Evolutionary conservation across 306 rosid genomes (phyloP).

Genomic region (Rosa persica): DNA sequence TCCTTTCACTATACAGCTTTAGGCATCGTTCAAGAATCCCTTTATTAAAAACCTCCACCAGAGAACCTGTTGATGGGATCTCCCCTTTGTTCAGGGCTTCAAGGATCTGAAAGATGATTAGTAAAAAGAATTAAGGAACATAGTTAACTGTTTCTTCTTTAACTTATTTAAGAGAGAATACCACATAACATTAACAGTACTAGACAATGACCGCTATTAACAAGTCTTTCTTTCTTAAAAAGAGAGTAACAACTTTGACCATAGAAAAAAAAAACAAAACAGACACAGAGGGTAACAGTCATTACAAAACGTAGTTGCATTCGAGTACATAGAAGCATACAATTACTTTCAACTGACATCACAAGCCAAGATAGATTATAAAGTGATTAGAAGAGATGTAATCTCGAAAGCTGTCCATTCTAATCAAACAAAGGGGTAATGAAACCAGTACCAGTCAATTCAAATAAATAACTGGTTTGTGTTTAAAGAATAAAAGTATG

Average conservation of each 20-base stretch:
- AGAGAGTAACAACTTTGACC: neutral
- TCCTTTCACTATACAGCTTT: constrained; percentile 59
- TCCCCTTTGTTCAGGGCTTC: constrained; percentile 98
- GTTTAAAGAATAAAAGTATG: neutral
- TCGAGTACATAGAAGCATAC: neutral
- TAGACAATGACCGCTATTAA: neutral
- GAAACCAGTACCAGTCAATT: neutral
- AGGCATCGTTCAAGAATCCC: constrained; percentile 88
- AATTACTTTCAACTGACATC: neutral
- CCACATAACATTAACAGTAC: neutral
- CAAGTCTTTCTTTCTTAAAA: neutral
- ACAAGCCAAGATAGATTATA: neutral
- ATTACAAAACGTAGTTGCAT: neutral
- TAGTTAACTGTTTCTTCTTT: neutral
- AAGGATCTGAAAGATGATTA: constrained; percentile 60
- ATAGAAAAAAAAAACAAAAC: neutral
- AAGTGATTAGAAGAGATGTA: neutral
- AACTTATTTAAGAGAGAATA: neutral
- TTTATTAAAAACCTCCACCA: constrained; percentile 92
- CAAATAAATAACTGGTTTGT: neutral
- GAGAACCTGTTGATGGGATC: constrained; percentile 97
- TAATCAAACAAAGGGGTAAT: neutral
- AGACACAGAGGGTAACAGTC: neutral
- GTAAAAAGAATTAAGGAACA: constrained; percentile 18
- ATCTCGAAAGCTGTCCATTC: neutral